phyloP scores from a whole-genome alignment of 2,329 filamentous ascomycete species.

The Mariannaea sp. region DNA sequence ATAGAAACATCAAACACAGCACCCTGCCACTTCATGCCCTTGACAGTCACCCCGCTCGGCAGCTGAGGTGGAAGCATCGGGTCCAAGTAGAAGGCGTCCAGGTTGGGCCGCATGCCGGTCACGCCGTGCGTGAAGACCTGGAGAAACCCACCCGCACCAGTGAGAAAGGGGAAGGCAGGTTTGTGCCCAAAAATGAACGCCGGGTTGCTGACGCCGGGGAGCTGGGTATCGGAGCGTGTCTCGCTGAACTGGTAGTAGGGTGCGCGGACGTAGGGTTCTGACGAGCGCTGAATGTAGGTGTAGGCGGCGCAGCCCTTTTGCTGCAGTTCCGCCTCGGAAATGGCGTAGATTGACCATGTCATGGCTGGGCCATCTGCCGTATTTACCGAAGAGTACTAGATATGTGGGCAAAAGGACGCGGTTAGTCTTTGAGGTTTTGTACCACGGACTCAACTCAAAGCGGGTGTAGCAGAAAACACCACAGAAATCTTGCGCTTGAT shows the following conservation, averaged over 20 bases:
- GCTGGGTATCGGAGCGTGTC: not conserved
- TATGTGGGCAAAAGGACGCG: not conserved
- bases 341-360: not conserved
- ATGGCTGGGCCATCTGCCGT: not conserved
- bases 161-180: not conserved
- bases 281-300: not conserved
- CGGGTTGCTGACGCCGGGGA: not conserved
- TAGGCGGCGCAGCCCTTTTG: not conserved
- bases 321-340: not conserved
- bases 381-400: too few relatives aligned
- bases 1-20: conserved; percentile 14
- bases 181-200: too few relatives aligned
- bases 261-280: not conserved
- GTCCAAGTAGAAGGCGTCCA: not conserved
- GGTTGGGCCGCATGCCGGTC: not conserved
- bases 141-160: not conserved
- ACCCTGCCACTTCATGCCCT: conserved; percentile 19
- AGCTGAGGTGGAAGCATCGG: not conserved
- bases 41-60: too few relatives aligned
- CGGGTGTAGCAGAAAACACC: too few relatives aligned
- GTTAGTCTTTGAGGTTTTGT: too few relatives aligned
- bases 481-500: too few relatives aligned
- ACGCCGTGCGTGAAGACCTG: not conserved
- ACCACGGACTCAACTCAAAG: too few relatives aligned
- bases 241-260: not conserved